A percentile compares a stretch with the other conserved stretches of the same genome.
phyloP scores from a whole-genome alignment of 768 basidiomycete species.

The Trametes gibbosa region DNA sequence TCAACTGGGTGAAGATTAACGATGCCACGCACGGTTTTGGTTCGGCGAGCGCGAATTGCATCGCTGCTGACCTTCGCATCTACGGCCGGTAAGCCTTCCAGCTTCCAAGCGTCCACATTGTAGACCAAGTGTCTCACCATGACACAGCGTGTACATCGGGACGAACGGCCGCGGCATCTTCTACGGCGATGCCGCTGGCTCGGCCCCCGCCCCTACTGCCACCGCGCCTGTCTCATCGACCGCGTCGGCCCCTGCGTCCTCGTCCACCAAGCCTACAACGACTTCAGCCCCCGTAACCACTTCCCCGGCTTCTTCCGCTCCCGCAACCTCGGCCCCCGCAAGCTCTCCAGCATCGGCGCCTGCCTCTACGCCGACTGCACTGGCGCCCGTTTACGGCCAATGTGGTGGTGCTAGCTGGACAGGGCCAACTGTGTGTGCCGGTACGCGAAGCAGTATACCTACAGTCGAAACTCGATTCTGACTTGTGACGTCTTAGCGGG shows the following conservation, averaged over 20 bases:
- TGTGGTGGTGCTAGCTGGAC: constrained; percentile 46
- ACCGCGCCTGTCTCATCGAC: constrained; percentile 20
- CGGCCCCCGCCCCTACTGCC: constrained; percentile 22
- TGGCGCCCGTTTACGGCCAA: constrained; percentile 36
- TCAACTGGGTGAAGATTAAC: constrained; percentile 58
- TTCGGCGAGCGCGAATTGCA: constrained; percentile 41
- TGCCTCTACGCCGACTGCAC: constrained; percentile 21
- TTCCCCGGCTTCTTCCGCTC: not conserved
- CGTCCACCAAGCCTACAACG: constrained; percentile 23
- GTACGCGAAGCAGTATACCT: not conserved
- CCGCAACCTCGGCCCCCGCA: constrained; percentile 12
- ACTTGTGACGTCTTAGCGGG: constrained; percentile 11
- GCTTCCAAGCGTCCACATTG: not conserved
- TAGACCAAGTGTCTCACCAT: not conserved
- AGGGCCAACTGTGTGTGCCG: constrained; percentile 39
- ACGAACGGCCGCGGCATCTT: constrained; percentile 59
- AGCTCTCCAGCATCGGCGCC: constrained; percentile 4
- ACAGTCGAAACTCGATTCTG: not conserved
- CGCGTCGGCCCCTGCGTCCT: constrained; percentile 23
- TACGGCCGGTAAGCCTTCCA: constrained; percentile 47
- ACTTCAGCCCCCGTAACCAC: constrained; percentile 18
- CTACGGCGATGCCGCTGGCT: constrained; percentile 34
- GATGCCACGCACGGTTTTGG: constrained; percentile 59
- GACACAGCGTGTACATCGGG: constrained; percentile 53
- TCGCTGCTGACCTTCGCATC: constrained; percentile 51